Evolutionary conservation across 495 filamentous ascomycete species (phyloP).

Genomic region (Apiosordaria backusii): DNA sequence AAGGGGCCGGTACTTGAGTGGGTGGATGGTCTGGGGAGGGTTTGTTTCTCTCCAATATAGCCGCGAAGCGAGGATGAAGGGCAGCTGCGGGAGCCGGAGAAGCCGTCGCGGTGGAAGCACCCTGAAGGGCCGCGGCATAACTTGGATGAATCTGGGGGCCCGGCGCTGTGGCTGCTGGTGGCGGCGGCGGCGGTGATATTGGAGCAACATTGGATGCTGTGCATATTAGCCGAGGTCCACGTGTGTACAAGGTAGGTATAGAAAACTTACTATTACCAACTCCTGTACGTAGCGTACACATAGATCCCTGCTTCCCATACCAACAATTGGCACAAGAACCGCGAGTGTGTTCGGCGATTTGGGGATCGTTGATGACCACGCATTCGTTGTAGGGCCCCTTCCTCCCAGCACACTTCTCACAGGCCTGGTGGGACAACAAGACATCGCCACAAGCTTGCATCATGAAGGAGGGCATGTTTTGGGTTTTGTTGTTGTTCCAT

Average conservation of each 20-base stretch:
- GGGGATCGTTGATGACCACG: conserved; percentile 18
- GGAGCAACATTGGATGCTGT: background rate
- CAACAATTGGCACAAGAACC: conserved; percentile 28
- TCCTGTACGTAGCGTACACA: conserved; percentile 18
- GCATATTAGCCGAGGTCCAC: background rate
- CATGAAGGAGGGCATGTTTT: conserved; percentile 19
- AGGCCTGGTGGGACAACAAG: conserved; percentile 6
- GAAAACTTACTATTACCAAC: background rate
- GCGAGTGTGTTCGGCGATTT: background rate
- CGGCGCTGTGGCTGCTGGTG: background rate
- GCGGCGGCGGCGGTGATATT: conserved; percentile 2
- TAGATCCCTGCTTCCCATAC: conserved; percentile 21
- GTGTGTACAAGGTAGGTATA: background rate
- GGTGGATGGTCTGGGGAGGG: no score
- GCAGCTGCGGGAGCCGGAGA: background rate
- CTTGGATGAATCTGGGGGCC: background rate
- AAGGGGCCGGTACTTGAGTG: background rate
- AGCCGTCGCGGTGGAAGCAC: no score
- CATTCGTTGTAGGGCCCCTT: conserved; percentile 6
- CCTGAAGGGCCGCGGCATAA: background rate
- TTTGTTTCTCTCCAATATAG: background rate
- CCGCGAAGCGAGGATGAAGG: background rate
- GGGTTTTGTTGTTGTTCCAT: conserved; percentile 13
- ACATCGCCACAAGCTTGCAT: conserved; percentile 23
- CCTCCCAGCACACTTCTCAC: conserved; percentile 11